Evolutionary conservation across 352 stramenopile species (phyloP), one percentile per base, ranked within the genome.

Genomic region (Pythium brassicae): DNA sequence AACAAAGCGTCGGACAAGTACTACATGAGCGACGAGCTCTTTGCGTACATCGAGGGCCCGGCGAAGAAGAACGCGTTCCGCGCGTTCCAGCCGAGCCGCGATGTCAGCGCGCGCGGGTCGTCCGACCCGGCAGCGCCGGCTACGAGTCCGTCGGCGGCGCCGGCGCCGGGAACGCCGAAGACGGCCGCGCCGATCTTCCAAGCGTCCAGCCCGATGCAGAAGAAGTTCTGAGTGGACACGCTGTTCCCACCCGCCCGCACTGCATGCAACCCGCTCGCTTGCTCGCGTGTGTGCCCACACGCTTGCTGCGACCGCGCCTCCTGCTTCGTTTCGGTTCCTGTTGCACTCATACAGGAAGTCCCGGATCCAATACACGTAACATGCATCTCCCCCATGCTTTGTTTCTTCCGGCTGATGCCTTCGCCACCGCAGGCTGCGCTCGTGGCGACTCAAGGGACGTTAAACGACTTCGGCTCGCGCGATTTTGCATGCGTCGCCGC

Each of bases 1-100:
- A 92, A 89, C 66, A 87, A 89, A 52, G 70, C 63, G 44, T 84
- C 82, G 3, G 69, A 82, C 53, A 75, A 78, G 59, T 92, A 89
- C 69, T 92, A 86, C 71, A 92, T 92, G 82, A 89, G 76, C 49
- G 78, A 92, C 59, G 78, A 92, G 48, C 74, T 92, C 4, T 71
- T 92, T 17, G 77, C 79, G n/a, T 92, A 75, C 62, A 87, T 92
- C 39, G 78, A 92, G 39, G 82, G 77, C 0, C 77, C 82, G 15
- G 77, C 78, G 47, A 89, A 89, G 74, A 86, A 87, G 63, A 84
- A 83, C 62, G 78, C 78, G n/a, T 89, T 89, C 60, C 63, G 57
- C 12, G 62, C 69, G 5, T 92, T 81, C 54, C 61, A 88, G 63
- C 63, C 65, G 27, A 58, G 32, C 17, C 65, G 58, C 22, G 56